Evolutionary conservation across 495 filamentous ascomycete genomes (phyloP).

Genomic region (Aspergillus cavernicola): DNA sequence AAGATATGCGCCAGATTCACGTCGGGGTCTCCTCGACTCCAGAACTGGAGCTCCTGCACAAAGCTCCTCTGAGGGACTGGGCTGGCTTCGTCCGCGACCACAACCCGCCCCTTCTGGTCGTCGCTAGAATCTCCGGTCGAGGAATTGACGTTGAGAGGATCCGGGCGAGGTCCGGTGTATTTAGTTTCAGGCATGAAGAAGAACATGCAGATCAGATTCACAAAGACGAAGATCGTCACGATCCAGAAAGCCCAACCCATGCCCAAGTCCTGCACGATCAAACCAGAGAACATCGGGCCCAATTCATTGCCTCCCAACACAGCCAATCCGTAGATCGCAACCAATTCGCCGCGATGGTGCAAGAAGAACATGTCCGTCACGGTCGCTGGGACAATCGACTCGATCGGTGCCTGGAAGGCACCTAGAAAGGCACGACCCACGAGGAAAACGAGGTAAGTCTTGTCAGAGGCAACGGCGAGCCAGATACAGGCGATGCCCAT

Average conservation of each 20-base stretch:
- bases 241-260: slow-evolving; percentile 52
- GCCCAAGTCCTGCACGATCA: slow-evolving; percentile 45
- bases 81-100: background rate
- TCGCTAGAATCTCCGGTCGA: background rate
- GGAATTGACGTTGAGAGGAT: background rate
- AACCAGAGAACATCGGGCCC: slow-evolving; percentile 47
- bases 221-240: slow-evolving; percentile 42
- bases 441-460: slow-evolving; percentile 39
- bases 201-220: slow-evolving; percentile 40
- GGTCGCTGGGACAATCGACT: slow-evolving; percentile 46
- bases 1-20: slow-evolving; percentile 42
- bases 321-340: slow-evolving; percentile 42
- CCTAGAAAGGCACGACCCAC: slow-evolving; percentile 46
- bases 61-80: slow-evolving; percentile 21
- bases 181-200: slow-evolving; percentile 53
- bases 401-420: slow-evolving; percentile 47
- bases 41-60: slow-evolving; percentile 35
- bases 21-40: slow-evolving; percentile 32
- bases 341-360: slow-evolving; percentile 51
- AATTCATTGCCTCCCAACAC: slow-evolving; percentile 41
- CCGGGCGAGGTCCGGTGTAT: slow-evolving; percentile 23
- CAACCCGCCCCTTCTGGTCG: background rate
- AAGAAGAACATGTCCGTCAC: slow-evolving; percentile 58
- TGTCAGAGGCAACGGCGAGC: slow-evolving; percentile 34
- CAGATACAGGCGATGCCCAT: slow-evolving; percentile 42